These are phyloP conservation scores for Pezicula carpinea DNA, from an alignment of 2,329 filamentous ascomycete species.

Conservation along the genomic window DNA sequence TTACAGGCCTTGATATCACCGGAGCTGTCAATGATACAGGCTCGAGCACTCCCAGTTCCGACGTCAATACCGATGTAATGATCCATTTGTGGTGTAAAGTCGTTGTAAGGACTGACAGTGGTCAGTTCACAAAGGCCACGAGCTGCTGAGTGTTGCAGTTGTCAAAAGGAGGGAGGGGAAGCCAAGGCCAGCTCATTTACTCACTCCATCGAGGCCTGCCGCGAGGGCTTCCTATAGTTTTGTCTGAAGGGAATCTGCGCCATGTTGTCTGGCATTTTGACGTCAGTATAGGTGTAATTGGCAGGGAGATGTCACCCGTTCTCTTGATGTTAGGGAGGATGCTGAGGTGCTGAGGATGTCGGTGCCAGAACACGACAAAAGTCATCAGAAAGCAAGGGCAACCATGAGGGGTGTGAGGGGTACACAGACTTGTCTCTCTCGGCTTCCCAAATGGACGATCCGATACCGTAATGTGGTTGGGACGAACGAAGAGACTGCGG, in stretches of 20 bases:
- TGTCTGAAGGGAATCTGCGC: slow-evolving; percentile 23
- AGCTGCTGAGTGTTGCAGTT: not conserved
- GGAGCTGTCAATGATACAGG: slow-evolving; percentile 88
- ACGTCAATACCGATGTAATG: slow-evolving; percentile 87
- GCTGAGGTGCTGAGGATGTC: too few relatives aligned
- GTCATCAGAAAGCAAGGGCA: not conserved
- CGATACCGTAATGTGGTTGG: not conserved
- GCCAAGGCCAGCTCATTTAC: not conserved
- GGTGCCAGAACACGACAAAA: too few relatives aligned
- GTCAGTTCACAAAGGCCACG: slow-evolving; percentile 2
- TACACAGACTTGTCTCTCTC: slow-evolving; percentile 1
- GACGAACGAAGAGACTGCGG: not conserved
- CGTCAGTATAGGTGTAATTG: slow-evolving; percentile 10
- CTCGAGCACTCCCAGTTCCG: slow-evolving; percentile 89
- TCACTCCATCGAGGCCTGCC: slow-evolving; percentile 30
- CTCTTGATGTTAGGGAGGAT: too few relatives aligned
- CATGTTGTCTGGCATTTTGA: slow-evolving; percentile 14
- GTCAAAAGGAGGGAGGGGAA: too few relatives aligned
- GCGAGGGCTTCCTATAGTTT: slow-evolving; percentile 25
- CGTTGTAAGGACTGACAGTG: slow-evolving; percentile 26
- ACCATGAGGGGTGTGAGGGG: not conserved
- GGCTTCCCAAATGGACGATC: not conserved
- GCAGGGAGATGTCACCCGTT: not conserved
- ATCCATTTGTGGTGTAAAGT: slow-evolving; percentile 39
- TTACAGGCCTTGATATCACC: slow-evolving; percentile 72